Evolutionary conservation across 441 rosid species (phyloP), one percentile per base, ranked within the genome.

Genomic region (Pelargonium citronellum): DNA sequence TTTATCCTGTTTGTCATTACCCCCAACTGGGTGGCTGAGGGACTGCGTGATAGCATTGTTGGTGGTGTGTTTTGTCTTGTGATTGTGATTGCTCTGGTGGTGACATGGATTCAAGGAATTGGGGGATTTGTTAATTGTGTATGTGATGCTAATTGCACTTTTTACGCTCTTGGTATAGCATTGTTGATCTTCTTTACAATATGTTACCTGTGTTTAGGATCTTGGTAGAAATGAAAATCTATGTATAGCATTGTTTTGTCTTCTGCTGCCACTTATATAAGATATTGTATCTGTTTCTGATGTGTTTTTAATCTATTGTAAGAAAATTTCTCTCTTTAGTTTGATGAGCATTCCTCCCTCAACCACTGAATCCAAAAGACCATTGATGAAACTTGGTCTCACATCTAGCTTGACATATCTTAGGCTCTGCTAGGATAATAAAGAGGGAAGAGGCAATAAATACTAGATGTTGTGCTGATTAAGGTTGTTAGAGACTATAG

Each of bases 1-100:
- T 87, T 80, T 71, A 43, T 81, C 67, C 76, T 83, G n/a, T 82
- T 83, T 66, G 84, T 87, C 5, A 51, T 81, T 49, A 49, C 79
- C 58, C 89, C 83, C 2, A 69, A 74, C 22, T 73, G 84, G 82
- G 17, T 82, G 55, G 74, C 84, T 30, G 47, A 81, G 43, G 80
- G 75, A 67, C 63, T 87, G 69, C 84, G 89, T 0, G 76, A 74
- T 37, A 69, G 71, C 77, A 78, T 80, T 44, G 83, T 66, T 7
- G 80, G 81, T 27, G 87, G 80, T 41, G 60, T 83, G 68, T 64
- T 66, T 2, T 79, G 85, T 81, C 85, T 85, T 30, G 12, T 80
- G 10, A 60, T 83, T 49, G 79, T 73, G 13, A 58, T 77, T 66
- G 66, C 65, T 0, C 64, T 78, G 71, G 24, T 74, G 12, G 4